These are phyloP conservation scores for Saturnispora zaruensis DNA, from an alignment of 805 yeast genomes.

Conservation along the genomic window DNA sequence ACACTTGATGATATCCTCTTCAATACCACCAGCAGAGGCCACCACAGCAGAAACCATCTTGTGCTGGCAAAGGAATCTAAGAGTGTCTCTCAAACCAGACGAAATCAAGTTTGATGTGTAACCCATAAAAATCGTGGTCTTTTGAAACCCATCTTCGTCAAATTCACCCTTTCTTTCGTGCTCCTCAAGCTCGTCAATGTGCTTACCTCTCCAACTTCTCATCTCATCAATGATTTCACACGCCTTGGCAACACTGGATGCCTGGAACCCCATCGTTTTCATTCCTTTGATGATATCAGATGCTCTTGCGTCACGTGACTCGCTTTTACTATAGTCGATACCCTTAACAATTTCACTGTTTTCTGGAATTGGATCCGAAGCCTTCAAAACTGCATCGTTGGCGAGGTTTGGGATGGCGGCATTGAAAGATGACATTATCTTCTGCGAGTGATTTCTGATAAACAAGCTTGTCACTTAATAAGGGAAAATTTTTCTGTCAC, in stretches of 20 bases:
- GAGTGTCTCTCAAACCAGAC: slow-evolving; percentile 87
- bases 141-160: slow-evolving; percentile 70
- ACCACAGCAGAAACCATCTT: slow-evolving; percentile 93
- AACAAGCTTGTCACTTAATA: neutral
- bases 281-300: slow-evolving; percentile 69
- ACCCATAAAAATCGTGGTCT: slow-evolving; percentile 89
- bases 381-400: slow-evolving; percentile 83
- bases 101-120: slow-evolving; percentile 94
- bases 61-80: slow-evolving; percentile 83
- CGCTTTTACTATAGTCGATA: slow-evolving; percentile 76
- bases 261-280: slow-evolving; percentile 97
- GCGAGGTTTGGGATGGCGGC: slow-evolving; percentile 58
- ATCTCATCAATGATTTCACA: slow-evolving; percentile 88
- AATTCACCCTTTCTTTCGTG: slow-evolving; percentile 67
- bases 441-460: neutral
- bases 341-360: slow-evolving; percentile 76
- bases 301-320: slow-evolving; percentile 71
- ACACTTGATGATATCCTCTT: slow-evolving; percentile 94
- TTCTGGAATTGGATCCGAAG: slow-evolving; percentile 79
- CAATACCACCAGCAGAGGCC: slow-evolving; percentile 97
- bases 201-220: slow-evolving; percentile 90
- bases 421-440: slow-evolving; percentile 12
- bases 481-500: neutral
- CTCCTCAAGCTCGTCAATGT: slow-evolving; percentile 57
- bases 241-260: slow-evolving; percentile 74